A percentile compares a stretch with the other conserved stretches of the same genome.
Conservation (phyloP, 768 basidiomycete genomes). For the Suillus subalutaceus region DNA sequence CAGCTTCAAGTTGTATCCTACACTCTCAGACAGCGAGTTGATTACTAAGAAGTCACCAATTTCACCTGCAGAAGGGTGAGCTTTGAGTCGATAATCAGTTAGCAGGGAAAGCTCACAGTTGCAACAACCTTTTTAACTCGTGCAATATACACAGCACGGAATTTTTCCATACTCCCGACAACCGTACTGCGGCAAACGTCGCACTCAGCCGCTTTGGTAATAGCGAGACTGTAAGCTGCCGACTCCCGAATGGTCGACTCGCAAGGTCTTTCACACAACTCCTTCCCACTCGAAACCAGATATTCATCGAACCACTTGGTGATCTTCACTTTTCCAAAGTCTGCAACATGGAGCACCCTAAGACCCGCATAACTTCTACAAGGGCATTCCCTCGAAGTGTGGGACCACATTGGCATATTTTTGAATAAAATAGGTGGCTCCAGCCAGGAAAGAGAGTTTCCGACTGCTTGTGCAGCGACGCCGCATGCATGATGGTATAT, state of each 20-base stretch:
- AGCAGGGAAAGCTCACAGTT: constrained; percentile 10
- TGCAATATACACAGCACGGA: constrained; percentile 5
- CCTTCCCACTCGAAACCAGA: constrained; percentile 5
- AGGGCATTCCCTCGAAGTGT: no score
- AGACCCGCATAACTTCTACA: neutral
- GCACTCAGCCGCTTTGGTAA: neutral
- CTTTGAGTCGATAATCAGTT: constrained; percentile 4
- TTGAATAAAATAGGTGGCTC: no score
- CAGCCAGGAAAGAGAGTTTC: neutral
- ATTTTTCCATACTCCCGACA: neutral
- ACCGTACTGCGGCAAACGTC: neutral
- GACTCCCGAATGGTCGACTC: constrained; percentile 1
- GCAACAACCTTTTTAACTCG: constrained; percentile 4
- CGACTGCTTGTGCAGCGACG: constrained; percentile 10
- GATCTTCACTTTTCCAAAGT: neutral
- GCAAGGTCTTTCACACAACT: constrained; percentile 4
- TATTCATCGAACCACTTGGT: constrained; percentile 8
- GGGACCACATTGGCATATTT: no score
- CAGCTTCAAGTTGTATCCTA: no score
- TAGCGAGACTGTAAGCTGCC: neutral
- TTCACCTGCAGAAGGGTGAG: constrained; percentile 8
- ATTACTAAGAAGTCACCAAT: neutral
- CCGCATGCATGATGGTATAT: constrained; percentile 46
- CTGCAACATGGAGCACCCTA: neutral
- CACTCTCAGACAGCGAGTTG: neutral